phyloP scores from a whole-genome alignment of 2,329 filamentous ascomycete species.

The Claviceps citrina region DNA sequence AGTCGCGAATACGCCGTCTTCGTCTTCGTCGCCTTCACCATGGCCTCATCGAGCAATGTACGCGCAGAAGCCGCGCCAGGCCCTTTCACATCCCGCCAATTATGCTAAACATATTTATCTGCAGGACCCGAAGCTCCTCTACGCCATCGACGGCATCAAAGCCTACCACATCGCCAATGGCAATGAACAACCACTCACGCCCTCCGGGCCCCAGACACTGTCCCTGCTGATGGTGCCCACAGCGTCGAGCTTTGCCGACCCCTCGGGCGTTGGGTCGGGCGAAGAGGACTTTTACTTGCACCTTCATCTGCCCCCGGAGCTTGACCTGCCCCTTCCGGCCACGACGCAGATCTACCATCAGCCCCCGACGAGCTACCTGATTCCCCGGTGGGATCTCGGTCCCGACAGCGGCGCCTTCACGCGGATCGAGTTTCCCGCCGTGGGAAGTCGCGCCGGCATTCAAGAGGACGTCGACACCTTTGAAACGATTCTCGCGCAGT shows the following conservation, averaged over 20 bases:
- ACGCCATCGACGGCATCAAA: constrained; percentile 67
- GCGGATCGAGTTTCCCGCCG: constrained; percentile 70
- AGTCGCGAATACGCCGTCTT: neutral
- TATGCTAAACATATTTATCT: neutral
- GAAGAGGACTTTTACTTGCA: constrained; percentile 96
- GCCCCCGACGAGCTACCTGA: constrained; percentile 80
- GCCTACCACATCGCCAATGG: constrained; percentile 87
- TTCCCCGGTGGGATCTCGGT: constrained; percentile 87
- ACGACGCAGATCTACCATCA: constrained; percentile 97
- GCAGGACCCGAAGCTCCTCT: constrained; percentile 48
- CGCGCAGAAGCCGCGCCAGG: too few species aligned
- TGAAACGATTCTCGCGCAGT: constrained; percentile 94
- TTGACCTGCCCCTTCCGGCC: constrained; percentile 82
- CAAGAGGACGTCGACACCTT: constrained; percentile 94
- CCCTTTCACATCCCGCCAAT: too few species aligned
- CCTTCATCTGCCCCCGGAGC: constrained; percentile 82
- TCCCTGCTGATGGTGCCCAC: constrained; percentile 94
- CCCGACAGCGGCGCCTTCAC: constrained; percentile 83
- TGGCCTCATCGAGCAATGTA: constrained; percentile 21
- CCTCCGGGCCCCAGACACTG: constrained; percentile 75
- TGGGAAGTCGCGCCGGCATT: constrained; percentile 55
- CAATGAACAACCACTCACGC: constrained; percentile 66
- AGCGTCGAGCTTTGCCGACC: constrained; percentile 51
- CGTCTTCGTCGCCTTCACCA: constrained; percentile 5
- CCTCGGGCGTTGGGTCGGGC: constrained; percentile 35